Percentiles rank a stretch among this genome's conserved stretches.
phyloP scores from a whole-genome alignment of 306 rosid genomes.

The Alnus glutinosa region DNA sequence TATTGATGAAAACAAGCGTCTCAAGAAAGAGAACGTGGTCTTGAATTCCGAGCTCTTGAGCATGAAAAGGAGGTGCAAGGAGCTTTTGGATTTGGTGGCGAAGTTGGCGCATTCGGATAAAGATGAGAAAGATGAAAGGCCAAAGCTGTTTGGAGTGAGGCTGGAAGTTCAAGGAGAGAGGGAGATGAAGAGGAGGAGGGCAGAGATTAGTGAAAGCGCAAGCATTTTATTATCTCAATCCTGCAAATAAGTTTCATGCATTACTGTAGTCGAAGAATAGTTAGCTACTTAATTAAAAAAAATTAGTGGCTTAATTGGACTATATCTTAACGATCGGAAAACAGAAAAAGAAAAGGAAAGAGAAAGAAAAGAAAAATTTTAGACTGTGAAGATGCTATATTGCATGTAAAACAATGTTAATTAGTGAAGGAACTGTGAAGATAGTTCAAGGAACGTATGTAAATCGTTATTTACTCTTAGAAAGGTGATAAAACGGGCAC shows the following conservation, averaged over 20 bases:
- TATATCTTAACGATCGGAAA: too few species aligned
- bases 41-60: slow-evolving; percentile 55
- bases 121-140: slow-evolving; percentile 46
- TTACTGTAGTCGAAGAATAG: not conserved
- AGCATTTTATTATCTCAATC: slow-evolving; percentile 68
- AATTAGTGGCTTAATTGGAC: too few species aligned
- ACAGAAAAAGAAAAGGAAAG: too few species aligned
- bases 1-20: slow-evolving; percentile 73
- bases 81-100: slow-evolving; percentile 65
- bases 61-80: slow-evolving; percentile 72
- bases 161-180: slow-evolving; percentile 70
- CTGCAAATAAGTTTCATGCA: slow-evolving; percentile 51
- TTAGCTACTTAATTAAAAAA: not conserved
- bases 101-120: slow-evolving; percentile 30
- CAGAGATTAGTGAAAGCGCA: slow-evolving; percentile 53
- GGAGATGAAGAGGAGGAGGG: slow-evolving; percentile 61
- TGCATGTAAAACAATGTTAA: too few species aligned
- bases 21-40: slow-evolving; percentile 69
- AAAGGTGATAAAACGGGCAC: not conserved
- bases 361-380: too few species aligned
- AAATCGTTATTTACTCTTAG: not conserved
- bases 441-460: not conserved
- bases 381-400: too few species aligned
- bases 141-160: slow-evolving; percentile 84
- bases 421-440: not conserved